Percentiles rank a stretch among this genome's conserved stretches.
Conservation (phyloP, 202 grass and related monocot species). For the Dendrocalamus latiflorus region DNA sequence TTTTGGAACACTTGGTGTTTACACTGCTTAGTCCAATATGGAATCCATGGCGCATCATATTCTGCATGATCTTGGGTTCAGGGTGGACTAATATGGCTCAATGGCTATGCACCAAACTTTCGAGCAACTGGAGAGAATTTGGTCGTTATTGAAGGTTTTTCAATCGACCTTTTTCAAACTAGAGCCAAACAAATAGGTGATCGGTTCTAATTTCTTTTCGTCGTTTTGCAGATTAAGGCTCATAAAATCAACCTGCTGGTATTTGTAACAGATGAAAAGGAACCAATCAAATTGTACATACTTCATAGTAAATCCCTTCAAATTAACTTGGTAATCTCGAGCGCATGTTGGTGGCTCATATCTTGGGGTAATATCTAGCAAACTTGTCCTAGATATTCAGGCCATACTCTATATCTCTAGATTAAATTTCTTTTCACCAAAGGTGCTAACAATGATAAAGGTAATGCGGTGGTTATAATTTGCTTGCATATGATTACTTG, state of each 20-base stretch:
- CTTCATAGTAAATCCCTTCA: neutral
- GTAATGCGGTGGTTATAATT: neutral
- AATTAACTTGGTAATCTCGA: slow-evolving; percentile 10
- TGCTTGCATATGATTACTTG: neutral
- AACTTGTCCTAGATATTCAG: neutral
- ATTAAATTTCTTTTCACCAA: neutral
- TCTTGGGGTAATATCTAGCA: neutral
- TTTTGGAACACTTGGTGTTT: neutral
- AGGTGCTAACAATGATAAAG: neutral
- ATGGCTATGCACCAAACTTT: neutral
- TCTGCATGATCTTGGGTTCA: slow-evolving; percentile 9
- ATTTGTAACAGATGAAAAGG: neutral
- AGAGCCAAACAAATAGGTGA: neutral
- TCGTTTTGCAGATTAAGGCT: slow-evolving; percentile 16
- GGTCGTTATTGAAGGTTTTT: slow-evolving; percentile 14
- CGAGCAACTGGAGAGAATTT: neutral
- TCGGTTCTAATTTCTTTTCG: neutral
- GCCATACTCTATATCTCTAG: neutral
- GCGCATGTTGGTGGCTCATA: neutral
- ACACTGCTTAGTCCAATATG: neutral
- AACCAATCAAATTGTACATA: neutral
- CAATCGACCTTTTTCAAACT: neutral
- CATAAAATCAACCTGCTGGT: slow-evolving; percentile 20
- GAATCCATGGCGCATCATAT: neutral
- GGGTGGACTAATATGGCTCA: neutral